Conservation (phyloP, 202 grass and related monocot genomes). For the Bolboschoenoplectus hybrid region DNA sequence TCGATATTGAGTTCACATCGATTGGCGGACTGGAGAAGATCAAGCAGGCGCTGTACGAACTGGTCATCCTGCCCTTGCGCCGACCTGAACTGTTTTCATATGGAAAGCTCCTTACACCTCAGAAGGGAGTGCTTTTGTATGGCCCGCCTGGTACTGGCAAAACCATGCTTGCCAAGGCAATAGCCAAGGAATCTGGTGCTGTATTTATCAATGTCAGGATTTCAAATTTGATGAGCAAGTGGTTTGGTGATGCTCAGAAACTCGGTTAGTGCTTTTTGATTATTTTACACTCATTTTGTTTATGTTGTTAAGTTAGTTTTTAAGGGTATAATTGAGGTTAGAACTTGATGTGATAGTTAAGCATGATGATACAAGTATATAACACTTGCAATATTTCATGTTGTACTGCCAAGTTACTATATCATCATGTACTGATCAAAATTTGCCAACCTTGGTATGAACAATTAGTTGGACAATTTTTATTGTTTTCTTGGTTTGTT, state of each 20-base stretch:
- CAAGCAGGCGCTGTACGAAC: constrained; percentile 78
- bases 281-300: background rate
- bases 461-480: background rate
- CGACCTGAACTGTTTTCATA: constrained; percentile 76
- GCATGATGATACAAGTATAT: background rate
- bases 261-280: constrained; percentile 55
- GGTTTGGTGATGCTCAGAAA: constrained; percentile 98
- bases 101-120: constrained; percentile 90
- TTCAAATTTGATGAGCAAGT: constrained; percentile 99
- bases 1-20: constrained; percentile 78
- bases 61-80: constrained; percentile 88
- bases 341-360: background rate
- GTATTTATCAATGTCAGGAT: constrained; percentile 97
- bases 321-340: background rate
- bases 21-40: constrained; percentile 80
- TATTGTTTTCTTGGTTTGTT: background rate
- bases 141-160: constrained; percentile 85
- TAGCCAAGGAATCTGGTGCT: constrained; percentile 86
- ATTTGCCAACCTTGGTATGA: background rate
- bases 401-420: background rate
- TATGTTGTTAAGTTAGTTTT: background rate
- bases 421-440: background rate
- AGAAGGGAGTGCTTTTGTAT: constrained; percentile 91
- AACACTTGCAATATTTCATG: background rate
- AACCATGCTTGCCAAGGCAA: constrained; percentile 94